Conservation (phyloP, 176 grass and related monocot genomes). For the Zizania latifolia region DNA sequence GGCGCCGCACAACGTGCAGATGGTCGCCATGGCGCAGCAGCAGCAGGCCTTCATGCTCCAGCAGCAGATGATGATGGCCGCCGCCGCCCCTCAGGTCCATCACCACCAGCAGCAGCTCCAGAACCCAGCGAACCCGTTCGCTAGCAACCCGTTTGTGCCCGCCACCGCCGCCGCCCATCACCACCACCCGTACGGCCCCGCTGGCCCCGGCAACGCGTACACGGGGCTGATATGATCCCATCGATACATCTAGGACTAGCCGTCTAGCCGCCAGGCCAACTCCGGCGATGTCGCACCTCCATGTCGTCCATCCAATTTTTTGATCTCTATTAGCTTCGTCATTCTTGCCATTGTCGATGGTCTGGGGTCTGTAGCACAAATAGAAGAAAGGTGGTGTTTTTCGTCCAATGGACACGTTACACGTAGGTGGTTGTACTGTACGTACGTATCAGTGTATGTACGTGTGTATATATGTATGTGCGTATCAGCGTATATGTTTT, state of each 20-base stretch:
- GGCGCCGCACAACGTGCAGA: slow-evolving; percentile 71
- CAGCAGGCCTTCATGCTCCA: slow-evolving; percentile 87
- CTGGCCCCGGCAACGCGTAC: slow-evolving; percentile 47
- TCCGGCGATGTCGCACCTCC: not conserved
- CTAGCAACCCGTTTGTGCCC: slow-evolving; percentile 56
- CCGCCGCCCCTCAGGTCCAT: not conserved
- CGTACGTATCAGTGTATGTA: too few relatives aligned
- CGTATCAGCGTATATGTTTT: not conserved
- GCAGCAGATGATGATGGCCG: slow-evolving; percentile 79
- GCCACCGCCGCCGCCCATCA: not conserved
- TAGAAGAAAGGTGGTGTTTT: not conserved
- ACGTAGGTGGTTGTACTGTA: not conserved
- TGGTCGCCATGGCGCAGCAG: slow-evolving; percentile 84
- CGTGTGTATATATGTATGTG: slow-evolving; percentile 19
- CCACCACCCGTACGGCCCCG: slow-evolving; percentile 42
- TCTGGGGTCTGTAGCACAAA: not conserved
- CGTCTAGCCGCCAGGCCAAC: not conserved
- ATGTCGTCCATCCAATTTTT: not conserved
- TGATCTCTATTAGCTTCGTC: not conserved
- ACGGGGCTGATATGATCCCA: slow-evolving; percentile 68
- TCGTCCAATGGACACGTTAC: not conserved
- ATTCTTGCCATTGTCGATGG: not conserved
- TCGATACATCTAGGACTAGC: too few relatives aligned
- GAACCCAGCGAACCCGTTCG: slow-evolving; percentile 61
- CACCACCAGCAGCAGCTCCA: too few relatives aligned